Percentiles rank a stretch among this genome's conserved stretches.
Conservation (phyloP, 2,329 filamentous ascomycete genomes). For the Exophiala mesophila region DNA sequence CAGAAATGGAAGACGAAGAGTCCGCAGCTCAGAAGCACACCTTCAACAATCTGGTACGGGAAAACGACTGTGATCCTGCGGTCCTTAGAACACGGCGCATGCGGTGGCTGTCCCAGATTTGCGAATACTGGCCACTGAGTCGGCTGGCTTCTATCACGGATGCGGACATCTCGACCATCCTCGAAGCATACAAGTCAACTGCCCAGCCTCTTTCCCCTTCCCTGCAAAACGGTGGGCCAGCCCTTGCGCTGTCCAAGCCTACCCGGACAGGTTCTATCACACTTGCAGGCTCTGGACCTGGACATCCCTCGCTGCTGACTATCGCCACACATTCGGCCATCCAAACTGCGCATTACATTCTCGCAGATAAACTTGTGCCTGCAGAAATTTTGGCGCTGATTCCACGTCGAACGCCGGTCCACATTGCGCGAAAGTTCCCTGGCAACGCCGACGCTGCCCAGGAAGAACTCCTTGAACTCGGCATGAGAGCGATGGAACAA, state of each 20-base stretch:
- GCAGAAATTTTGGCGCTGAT: slow-evolving; percentile 81
- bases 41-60: slow-evolving; percentile 75
- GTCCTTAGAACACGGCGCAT: slow-evolving; percentile 75
- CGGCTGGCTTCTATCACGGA: slow-evolving; percentile 75
- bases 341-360: slow-evolving; percentile 43
- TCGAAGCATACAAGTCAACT: slow-evolving; percentile 61
- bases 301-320: slow-evolving; percentile 87
- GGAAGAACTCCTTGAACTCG: slow-evolving; percentile 76
- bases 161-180: slow-evolving; percentile 68
- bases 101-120: slow-evolving; percentile 91
- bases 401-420: slow-evolving; percentile 79
- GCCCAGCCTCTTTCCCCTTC: slow-evolving; percentile 27
- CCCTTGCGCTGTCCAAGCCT: slow-evolving; percentile 6
- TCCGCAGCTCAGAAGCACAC: slow-evolving; percentile 62
- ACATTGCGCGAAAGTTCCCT: slow-evolving; percentile 95
- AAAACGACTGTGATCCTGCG: slow-evolving; percentile 62
- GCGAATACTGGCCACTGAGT: slow-evolving; percentile 94
- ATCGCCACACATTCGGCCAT: slow-evolving; percentile 50
- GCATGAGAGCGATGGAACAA: slow-evolving; percentile 60
- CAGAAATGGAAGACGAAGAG: slow-evolving; percentile 47
- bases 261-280: slow-evolving; percentile 64
- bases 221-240: slow-evolving; percentile 27
- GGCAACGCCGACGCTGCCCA: slow-evolving; percentile 94
- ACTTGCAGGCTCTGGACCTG: slow-evolving; percentile 85
- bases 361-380: slow-evolving; percentile 57